A percentile compares a stretch with the other conserved stretches of the same genome.
Conservation (phyloP, 2,329 filamentous ascomycete species). For the Cytospora mali region DNA sequence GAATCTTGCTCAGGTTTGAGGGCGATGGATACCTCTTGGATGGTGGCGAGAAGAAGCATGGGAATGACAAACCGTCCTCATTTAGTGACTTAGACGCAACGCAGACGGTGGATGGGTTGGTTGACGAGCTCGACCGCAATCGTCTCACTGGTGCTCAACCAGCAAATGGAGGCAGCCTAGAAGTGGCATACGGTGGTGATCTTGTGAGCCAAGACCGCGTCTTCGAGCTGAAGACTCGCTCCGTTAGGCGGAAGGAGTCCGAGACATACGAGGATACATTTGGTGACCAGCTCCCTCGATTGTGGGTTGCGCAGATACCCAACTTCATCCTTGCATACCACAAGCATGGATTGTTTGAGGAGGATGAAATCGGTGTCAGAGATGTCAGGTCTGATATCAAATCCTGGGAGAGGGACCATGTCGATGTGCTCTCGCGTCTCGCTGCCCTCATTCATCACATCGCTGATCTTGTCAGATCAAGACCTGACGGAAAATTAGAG, state of each 20-base stretch:
- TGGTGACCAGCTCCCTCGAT: conserved; percentile 18
- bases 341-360: conserved; percentile 20
- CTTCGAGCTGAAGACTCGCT: conserved; percentile 28
- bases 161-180: background rate
- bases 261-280: conserved; percentile 16
- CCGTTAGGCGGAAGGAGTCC: conserved; percentile 14
- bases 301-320: conserved; percentile 25
- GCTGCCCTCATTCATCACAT: conserved; percentile 35
- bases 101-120: background rate
- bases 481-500: conserved; percentile 32
- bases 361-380: conserved; percentile 44
- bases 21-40: conserved; percentile 55
- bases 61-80: no score
- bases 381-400: conserved; percentile 37
- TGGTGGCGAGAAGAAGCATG: background rate
- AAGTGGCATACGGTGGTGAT: conserved; percentile 4
- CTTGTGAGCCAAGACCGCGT: conserved; percentile 18
- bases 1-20: conserved; percentile 58
- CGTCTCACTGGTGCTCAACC: conserved; percentile 10
- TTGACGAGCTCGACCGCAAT: conserved; percentile 6
- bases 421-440: conserved; percentile 37
- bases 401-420: conserved; percentile 42
- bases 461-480: conserved; percentile 26
- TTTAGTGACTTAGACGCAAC: background rate
- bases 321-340: conserved; percentile 26